These are phyloP conservation scores for Boletus sp. DNA, from an alignment of 768 basidiomycete species.

Conservation along the genomic window DNA sequence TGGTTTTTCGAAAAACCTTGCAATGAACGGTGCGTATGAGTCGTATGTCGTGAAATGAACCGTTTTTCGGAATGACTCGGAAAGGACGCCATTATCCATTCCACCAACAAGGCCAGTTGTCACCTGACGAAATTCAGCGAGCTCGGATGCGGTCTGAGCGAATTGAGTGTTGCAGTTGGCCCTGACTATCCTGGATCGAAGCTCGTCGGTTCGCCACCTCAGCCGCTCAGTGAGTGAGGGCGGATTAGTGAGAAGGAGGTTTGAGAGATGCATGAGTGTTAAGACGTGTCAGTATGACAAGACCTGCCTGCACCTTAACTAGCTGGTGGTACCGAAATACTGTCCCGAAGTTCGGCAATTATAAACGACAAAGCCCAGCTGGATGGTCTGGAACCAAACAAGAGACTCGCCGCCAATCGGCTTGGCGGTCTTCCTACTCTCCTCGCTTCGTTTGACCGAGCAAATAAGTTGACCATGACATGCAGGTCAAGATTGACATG, in stretches of 20 bases:
- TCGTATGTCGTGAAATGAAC: constrained; percentile 16
- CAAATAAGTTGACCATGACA: neutral
- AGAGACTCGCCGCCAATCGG: neutral
- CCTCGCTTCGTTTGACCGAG: neutral
- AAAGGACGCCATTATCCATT: neutral
- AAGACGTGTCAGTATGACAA: neutral
- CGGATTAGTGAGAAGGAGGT: neutral
- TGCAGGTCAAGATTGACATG: neutral
- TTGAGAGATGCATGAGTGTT: neutral
- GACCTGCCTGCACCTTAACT: neutral
- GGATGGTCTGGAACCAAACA: neutral
- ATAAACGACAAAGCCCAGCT: neutral
- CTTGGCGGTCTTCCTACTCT: neutral
- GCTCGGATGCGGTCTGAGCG: constrained; percentile 4
- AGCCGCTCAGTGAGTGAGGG: neutral
- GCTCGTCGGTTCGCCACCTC: neutral
- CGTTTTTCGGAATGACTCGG: constrained; percentile 5
- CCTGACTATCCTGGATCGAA: neutral
- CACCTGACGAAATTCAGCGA: constrained; percentile 1
- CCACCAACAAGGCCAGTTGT: neutral
- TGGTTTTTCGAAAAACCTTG: constrained; percentile 4
- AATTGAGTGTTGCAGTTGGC: constrained; percentile 5
- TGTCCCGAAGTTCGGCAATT: neutral
- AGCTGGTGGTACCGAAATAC: neutral
- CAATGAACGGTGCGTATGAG: constrained; percentile 12